These are phyloP conservation scores for Parsonsia alboflavescens DNA, from an alignment of 257 asterid species.

Conservation along the genomic window DNA sequence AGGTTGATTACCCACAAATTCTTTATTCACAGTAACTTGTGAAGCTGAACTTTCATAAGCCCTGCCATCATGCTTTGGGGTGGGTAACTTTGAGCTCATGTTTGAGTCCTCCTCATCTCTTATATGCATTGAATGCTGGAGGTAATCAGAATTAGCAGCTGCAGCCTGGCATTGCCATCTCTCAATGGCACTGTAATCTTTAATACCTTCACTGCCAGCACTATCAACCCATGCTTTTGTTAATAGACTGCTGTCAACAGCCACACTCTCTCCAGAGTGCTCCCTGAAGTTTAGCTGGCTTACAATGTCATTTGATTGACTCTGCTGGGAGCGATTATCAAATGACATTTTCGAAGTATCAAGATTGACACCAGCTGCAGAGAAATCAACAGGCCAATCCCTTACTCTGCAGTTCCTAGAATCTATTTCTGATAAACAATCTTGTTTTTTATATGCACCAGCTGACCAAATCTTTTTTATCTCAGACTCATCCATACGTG, in stretches of 20 bases:
- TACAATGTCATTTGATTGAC: slow-evolving; percentile 73
- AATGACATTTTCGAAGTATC: slow-evolving; percentile 58
- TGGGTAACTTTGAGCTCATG: slow-evolving; percentile 41
- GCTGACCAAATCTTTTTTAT: slow-evolving; percentile 72
- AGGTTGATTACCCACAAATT: slow-evolving; percentile 46
- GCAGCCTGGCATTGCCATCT: slow-evolving; percentile 99
- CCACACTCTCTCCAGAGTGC: slow-evolving; percentile 89
- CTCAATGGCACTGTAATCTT: slow-evolving; percentile 93
- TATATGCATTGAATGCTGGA: slow-evolving; percentile 49
- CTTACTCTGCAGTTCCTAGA: slow-evolving; percentile 97
- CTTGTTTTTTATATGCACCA: slow-evolving; percentile 71
- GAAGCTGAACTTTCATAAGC: slow-evolving; percentile 80
- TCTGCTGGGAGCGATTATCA: slow-evolving; percentile 64
- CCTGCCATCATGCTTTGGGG: slow-evolving; percentile 37
- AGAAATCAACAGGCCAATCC: slow-evolving; percentile 98
- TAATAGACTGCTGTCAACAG: slow-evolving; percentile 70
- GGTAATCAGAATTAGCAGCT: slow-evolving; percentile 86
- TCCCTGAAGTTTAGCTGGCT: slow-evolving; percentile 64
- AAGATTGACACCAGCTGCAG: slow-evolving; percentile 82
- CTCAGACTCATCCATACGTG: slow-evolving; percentile 65
- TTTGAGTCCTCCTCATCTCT: slow-evolving; percentile 87
- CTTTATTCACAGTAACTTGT: slow-evolving; percentile 55
- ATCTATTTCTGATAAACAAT: slow-evolving; percentile 90
- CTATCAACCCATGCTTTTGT: slow-evolving; percentile 98
- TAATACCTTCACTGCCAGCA: slow-evolving; percentile 76